Base-by-base conservation (phyloP, 305 asterid genomes). In the Fraxinus paxiana region DNA sequence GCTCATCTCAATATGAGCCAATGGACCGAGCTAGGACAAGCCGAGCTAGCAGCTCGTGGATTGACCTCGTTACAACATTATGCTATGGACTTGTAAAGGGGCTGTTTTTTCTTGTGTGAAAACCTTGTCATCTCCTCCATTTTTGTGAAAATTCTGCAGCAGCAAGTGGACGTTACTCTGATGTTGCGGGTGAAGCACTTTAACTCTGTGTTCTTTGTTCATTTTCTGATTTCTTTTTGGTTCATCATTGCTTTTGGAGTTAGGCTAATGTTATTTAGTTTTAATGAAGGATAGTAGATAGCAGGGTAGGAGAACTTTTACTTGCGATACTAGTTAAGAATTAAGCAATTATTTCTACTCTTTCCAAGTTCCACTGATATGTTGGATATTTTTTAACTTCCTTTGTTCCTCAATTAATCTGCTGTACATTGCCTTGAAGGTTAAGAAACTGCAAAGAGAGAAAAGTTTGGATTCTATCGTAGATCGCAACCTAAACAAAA, bases 401-500 rank as follows among this genome's bases (percentile, higher is more conserved):
- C 1, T 31, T 69, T 31, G 37, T 30, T 69, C 41, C 72, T 22
- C 72, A 63, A 63, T 24, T 72, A 33, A 73, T 61, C 51, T 77
- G 22, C 1, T 79, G 77, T 6, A 20, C 26, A 33, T 51, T 35
- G 22, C 43, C 72, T 41, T 81, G 63, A 79, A 94, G 98, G 97
- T 94, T 1, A 94, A 91, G 88, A 94, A 92, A 85, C 88, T 92
- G 79, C 93, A 94, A 78, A 83, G 89, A 82, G 98, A 94, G 92
- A 94, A 89, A 83, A 82, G 85, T 56, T 85, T 94, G 4, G 92
- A 92, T 13, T 90, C 87, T 1, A 94, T 94, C 9, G 93, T 94
- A 46, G 98, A 94, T 83, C 81, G 87, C 56, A 94, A 94, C 84
- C 88, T 94, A 73, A 84, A 79, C 8, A 80, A 54, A 31, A 87